Base-by-base conservation (phyloP, 352 stramenopile species). In the Thraustotheca clavata region DNA sequence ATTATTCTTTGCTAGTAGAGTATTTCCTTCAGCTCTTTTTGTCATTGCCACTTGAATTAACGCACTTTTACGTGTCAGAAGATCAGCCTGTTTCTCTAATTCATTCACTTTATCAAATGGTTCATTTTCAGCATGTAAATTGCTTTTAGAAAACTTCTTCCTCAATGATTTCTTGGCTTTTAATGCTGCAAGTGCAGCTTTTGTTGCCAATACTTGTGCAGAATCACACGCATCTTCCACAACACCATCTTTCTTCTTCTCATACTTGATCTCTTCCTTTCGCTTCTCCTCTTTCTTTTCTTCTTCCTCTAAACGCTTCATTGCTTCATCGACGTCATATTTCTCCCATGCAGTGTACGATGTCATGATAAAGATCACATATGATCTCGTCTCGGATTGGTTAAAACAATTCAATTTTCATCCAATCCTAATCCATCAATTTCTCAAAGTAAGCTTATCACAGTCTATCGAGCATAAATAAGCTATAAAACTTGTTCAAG, bases 311-410 rank as follows among this genome's bases (percentile, higher is more conserved):
- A 65, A 32, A 22, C 57, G 57, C 40, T 65, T 24, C 57, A 65
- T 52, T 16, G 34, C 57, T 16, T 35, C 33, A 3, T 65, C 57
- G 1, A 65, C 57, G 32, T 65, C 57, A 32, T 65, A 65, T 33
- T 65, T 54, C 12, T 65, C 57, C 57, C 57, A 65, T 26, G 57
- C 57, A 12, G 36, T 46, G 39, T 65, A 65, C 38, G 57, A 65
- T 32, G 57, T 65, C 39, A 49, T 49, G 20, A 49, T 60, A 38
- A 33, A 14, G 14, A 39, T 11, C 26, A 18, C 49, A 14, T 22
- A 39, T 29, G 26, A 43, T 31, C 38, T 59, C 49, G 11, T 7
- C n/a, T n/a, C n/a, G n/a, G n/a, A n/a, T n/a, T n/a, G n/a, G n/a
- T n/a, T n/a, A n/a, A n/a, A n/a, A n/a, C n/a, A n/a, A n/a, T n/a